These are phyloP conservation scores for Hemisphaericaspora xylofermentans DNA, from an alignment of 1,139 yeast genomes.

Conservation along the genomic window DNA sequence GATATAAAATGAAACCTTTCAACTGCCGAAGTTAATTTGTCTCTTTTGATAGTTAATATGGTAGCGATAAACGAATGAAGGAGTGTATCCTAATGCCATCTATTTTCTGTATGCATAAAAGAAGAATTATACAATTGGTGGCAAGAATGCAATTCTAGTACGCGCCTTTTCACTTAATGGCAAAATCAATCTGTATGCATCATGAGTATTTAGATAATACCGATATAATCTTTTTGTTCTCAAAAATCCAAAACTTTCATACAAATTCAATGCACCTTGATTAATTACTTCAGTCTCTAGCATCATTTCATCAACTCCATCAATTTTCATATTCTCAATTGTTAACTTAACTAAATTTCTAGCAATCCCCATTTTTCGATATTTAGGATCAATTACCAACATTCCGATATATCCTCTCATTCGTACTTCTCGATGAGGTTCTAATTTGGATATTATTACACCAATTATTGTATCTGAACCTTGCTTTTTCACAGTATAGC, in stretches of 20 bases:
- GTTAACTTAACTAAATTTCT: conserved; percentile 63
- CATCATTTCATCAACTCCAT: conserved; percentile 79
- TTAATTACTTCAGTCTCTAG: conserved; percentile 90
- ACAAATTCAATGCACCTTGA: conserved; percentile 69
- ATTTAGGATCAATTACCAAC: conserved; percentile 77
- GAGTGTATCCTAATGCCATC: too few relatives aligned
- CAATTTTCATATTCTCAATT: conserved; percentile 63
- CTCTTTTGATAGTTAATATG: too few relatives aligned
- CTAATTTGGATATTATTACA: conserved; percentile 82
- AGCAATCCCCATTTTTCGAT: conserved; percentile 82
- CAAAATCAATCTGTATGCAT: conserved; percentile 77
- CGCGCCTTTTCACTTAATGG: conserved; percentile 33
- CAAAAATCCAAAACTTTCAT: conserved; percentile 85
- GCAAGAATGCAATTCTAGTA: conserved; percentile 34
- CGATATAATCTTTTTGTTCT: conserved; percentile 78
- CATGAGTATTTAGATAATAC: conserved; percentile 88
- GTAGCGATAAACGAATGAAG: too few relatives aligned
- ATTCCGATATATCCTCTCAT: conserved; percentile 91
- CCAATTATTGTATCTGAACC: conserved; percentile 51
- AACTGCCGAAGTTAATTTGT: too few relatives aligned
- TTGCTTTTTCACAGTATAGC: conserved; percentile 34
- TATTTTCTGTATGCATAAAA: too few relatives aligned
- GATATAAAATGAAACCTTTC: too few relatives aligned
- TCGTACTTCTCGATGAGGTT: conserved; percentile 69
- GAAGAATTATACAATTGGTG: conserved; percentile 11